Percentiles rank a stretch among this genome's conserved stretches.
Conservation (phyloP, 306 rosid species). For the Erythrophleum fordii region DNA sequence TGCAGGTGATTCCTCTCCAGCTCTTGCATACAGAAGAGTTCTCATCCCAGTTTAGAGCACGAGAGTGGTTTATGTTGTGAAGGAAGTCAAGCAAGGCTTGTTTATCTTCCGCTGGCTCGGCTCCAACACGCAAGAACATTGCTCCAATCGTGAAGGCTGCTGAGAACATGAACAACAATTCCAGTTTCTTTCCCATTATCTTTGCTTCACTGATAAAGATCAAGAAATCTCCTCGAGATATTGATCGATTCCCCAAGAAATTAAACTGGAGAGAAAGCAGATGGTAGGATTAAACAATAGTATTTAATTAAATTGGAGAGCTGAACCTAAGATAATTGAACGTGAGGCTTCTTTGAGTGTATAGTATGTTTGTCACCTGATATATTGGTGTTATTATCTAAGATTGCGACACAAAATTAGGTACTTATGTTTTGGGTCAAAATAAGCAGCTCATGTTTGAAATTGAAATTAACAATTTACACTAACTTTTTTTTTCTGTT, state of each 20-base stretch:
- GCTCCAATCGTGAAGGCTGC: slow-evolving; percentile 44
- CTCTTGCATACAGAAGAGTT: slow-evolving; percentile 62
- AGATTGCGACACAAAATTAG: slow-evolving; percentile 28
- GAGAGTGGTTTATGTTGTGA: slow-evolving; percentile 57
- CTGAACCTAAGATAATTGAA: slow-evolving; percentile 22
- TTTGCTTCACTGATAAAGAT: slow-evolving; percentile 21
- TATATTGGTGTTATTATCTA: slow-evolving; percentile 12
- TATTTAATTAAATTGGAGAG: slow-evolving; percentile 21
- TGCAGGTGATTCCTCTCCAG: slow-evolving; percentile 80
- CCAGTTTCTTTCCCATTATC: slow-evolving; percentile 55
- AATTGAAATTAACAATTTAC: slow-evolving; percentile 25
- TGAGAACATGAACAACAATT: slow-evolving; percentile 41
- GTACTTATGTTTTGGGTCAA: slow-evolving; percentile 49
- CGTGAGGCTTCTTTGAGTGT: neutral
- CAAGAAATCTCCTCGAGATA: slow-evolving; percentile 8
- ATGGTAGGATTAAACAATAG: slow-evolving; percentile 23
- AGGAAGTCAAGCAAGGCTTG: slow-evolving; percentile 81
- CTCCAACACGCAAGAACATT: slow-evolving; percentile 40
- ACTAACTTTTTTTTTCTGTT: slow-evolving; percentile 30
- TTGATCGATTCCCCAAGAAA: slow-evolving; percentile 39
- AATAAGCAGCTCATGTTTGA: slow-evolving; percentile 59
- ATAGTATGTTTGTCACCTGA: neutral
- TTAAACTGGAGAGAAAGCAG: slow-evolving; percentile 29
- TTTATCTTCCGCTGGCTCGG: slow-evolving; percentile 66
- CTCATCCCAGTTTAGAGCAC: slow-evolving; percentile 61